Conservation (phyloP, 163 green algal species). For the Coccomyxa subellipsoidea region DNA sequence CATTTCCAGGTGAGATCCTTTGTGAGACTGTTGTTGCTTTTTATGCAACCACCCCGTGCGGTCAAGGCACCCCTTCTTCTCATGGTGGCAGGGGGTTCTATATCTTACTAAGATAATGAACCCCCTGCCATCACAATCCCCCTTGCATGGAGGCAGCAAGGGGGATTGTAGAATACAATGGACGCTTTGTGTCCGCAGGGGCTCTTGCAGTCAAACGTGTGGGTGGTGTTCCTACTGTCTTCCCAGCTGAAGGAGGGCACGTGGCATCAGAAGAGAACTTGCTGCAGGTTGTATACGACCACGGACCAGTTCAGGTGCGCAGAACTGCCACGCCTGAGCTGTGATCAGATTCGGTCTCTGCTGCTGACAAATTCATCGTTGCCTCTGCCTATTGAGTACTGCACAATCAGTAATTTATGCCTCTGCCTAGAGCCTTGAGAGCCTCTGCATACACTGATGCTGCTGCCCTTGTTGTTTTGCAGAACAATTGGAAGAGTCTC, state of each 20-base stretch:
- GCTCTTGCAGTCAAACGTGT: conserved; percentile 77
- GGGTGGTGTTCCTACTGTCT: conserved; percentile 71
- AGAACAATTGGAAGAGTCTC: conserved; percentile 63
- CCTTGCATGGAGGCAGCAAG: too few relatives aligned
- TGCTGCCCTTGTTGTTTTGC: neutral
- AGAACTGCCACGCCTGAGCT: neutral
- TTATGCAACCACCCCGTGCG: neutral
- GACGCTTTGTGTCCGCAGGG: too few relatives aligned
- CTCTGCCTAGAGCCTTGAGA: too few relatives aligned
- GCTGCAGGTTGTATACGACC: conserved; percentile 76
- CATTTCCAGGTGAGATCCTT: conserved; percentile 55
- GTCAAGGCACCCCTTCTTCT: too few relatives aligned
- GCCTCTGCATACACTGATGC: neutral
- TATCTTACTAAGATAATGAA: too few relatives aligned
- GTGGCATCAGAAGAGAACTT: conserved; percentile 67
- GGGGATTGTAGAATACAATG: too few relatives aligned
- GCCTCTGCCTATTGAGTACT: too few relatives aligned
- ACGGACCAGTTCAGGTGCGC: conserved; percentile 48
- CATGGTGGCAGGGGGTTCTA: too few relatives aligned
- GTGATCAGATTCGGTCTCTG: neutral
- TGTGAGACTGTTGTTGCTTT: too few relatives aligned
- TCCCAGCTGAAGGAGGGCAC: conserved; percentile 63
- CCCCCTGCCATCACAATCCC: too few relatives aligned
- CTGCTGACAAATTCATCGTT: too few relatives aligned
- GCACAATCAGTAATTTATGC: too few relatives aligned